phyloP scores from a whole-genome alignment of 495 filamentous ascomycete genomes.

The Amphirosellinia nigrospora region DNA sequence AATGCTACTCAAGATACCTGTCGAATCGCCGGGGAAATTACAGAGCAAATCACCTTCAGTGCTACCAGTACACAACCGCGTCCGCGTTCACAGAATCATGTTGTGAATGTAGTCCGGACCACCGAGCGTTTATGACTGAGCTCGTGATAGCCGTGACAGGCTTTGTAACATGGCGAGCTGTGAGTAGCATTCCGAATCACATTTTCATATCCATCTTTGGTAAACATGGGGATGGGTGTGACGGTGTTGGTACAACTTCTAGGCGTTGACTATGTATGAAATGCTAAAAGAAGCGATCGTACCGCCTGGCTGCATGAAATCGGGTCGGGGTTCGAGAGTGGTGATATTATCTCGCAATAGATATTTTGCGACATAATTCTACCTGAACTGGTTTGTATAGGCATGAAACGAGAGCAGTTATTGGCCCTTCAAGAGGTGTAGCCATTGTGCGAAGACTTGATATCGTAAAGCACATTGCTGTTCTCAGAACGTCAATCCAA shows the following conservation, averaged over 20 bases:
- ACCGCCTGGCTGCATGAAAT: constrained; percentile 10
- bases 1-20: not conserved
- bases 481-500: not conserved
- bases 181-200: constrained; percentile 14
- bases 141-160: not conserved
- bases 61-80: not conserved
- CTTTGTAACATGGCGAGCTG: not conserved
- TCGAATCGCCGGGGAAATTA: not conserved
- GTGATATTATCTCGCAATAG: not conserved
- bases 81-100: constrained; percentile 1
- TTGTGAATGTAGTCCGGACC: not conserved
- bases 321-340: constrained; percentile 2
- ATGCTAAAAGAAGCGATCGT: not conserved
- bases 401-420: not conserved
- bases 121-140: not conserved
- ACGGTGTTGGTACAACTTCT: constrained; percentile 13
- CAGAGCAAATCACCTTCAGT: not conserved
- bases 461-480: not conserved
- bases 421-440: too few relatives aligned
- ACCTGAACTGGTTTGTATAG: not conserved
- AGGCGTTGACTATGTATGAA: not conserved
- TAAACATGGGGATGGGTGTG: not conserved
- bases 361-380: not conserved
- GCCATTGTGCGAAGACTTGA: not conserved
- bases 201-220: not conserved